These are phyloP conservation scores for Tylopilus rubrobrunneus DNA, from an alignment of 768 basidiomycete genomes.

Conservation along the genomic window DNA sequence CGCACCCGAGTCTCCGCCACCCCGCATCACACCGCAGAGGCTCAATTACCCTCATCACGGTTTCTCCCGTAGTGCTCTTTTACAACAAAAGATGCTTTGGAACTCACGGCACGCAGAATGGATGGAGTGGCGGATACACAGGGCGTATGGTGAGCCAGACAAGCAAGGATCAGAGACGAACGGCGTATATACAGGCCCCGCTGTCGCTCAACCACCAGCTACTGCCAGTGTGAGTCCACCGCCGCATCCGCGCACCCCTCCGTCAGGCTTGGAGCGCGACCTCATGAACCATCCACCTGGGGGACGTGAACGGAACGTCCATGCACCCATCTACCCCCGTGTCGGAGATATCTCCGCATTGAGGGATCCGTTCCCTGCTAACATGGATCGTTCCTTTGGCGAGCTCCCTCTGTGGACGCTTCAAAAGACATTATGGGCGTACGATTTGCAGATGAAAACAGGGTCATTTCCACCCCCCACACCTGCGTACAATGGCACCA, in stretches of 20 bases:
- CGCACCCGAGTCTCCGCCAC: background rate
- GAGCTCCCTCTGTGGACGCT: conserved; percentile 62
- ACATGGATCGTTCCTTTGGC: conserved; percentile 58
- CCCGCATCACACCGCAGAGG: conserved; percentile 27
- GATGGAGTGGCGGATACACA: conserved; percentile 34
- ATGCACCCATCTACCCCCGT: conserved; percentile 47
- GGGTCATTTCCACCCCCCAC: background rate
- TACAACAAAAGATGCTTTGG: conserved; percentile 64
- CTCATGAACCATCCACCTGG: conserved; percentile 6
- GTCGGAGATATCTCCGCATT: conserved; percentile 58
- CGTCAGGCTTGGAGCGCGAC: conserved; percentile 33
- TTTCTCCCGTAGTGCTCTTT: conserved; percentile 56
- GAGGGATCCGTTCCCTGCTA: conserved; percentile 52
- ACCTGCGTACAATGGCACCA: conserved; percentile 15
- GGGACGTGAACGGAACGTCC: conserved; percentile 13
- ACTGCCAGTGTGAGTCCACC: conserved; percentile 2
- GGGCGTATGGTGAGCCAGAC: conserved; percentile 4
- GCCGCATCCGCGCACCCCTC: conserved; percentile 18
- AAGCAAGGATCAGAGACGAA: background rate
- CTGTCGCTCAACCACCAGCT: background rate
- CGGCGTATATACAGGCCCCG: conserved; percentile 29
- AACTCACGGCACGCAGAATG: conserved; percentile 49
- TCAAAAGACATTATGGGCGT: conserved; percentile 60
- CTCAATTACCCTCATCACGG: conserved; percentile 55
- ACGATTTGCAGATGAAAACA: conserved; percentile 44